Evolutionary conservation across 805 yeast species (phyloP).

Genomic region (Myxozyma kluyveri): DNA sequence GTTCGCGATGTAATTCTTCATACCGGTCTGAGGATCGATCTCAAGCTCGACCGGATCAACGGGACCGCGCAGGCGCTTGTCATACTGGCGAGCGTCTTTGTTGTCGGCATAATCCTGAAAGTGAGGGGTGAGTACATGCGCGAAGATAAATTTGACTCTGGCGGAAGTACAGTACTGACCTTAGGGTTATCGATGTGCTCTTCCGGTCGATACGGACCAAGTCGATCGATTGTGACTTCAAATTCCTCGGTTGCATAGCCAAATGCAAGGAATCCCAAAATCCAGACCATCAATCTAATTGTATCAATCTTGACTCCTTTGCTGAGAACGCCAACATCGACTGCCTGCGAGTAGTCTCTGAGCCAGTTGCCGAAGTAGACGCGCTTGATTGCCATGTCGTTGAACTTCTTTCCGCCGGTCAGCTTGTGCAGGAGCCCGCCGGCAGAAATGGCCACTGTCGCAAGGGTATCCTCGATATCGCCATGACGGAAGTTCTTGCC

Average conservation of each 20-base stretch:
- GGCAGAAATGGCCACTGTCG: constrained; percentile 27
- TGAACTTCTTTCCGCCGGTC: constrained; percentile 31
- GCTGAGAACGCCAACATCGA: constrained; percentile 31
- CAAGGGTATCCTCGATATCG: constrained; percentile 33
- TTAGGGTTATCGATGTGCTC: too few relatives aligned
- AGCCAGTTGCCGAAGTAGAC: constrained; percentile 34
- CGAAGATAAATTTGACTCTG: too few relatives aligned
- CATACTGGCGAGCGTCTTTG: constrained; percentile 28
- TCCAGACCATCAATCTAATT: constrained; percentile 29
- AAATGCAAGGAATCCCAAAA: constrained; percentile 29
- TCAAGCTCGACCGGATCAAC: constrained; percentile 30
- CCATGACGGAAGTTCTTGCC: constrained; percentile 34
- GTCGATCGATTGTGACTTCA: constrained; percentile 31
- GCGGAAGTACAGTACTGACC: too few relatives aligned
- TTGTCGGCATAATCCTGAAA: constrained; percentile 29
- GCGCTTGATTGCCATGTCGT: constrained; percentile 28
- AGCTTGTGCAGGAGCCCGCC: constrained; percentile 23
- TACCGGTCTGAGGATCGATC: constrained; percentile 31
- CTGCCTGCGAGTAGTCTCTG: constrained; percentile 32
- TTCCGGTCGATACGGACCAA: constrained; percentile 32
- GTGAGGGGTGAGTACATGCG: too few relatives aligned
- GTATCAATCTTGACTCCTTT: constrained; percentile 25
- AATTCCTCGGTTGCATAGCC: constrained; percentile 34
- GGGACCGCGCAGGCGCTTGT: constrained; percentile 29
- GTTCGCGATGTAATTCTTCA: constrained; percentile 33